Evolutionary conservation across 139 green algal species (phyloP), one percentile per base, ranked within the genome.

Genomic region (Monoraphidium neglectum): DNA sequence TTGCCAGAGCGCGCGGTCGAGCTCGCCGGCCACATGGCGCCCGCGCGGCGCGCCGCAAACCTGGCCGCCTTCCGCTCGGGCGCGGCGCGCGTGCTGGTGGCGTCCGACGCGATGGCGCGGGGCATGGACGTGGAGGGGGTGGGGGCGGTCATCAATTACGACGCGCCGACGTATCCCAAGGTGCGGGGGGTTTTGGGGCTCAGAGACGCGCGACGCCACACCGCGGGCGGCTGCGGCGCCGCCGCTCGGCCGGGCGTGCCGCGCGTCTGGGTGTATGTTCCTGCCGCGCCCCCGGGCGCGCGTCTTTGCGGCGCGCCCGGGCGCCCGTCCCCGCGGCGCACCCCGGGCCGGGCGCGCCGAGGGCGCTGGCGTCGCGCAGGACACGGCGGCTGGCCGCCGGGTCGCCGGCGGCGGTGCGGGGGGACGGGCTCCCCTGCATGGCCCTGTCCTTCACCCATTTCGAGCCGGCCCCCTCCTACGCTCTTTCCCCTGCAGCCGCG

Each of bases 151-250:
- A 70, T 98, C 16, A 98, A 96, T 77, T 98, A 98, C 70, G 94
- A 98, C 64, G 84, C 87, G 0, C 95, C 95, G 8, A 81, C 91
- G 37, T 96, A 98, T 70, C 83, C 89, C 5, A 98, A 98, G 74
- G 90, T 83, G 4, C 56, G 56, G 5, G 56, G 10, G 5, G 56
- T 18, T 15, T 57, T 15, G 15, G 15, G 49, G 15, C 18, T 18
- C 15, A 57, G 49, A 18, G 21, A 36, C 59, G 28, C 10, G 59
- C 18, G 18, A 23, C 24, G 59, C 16, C 59, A 32, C 24, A 32
- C 16, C 10, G 16, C 16, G 49, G 59, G 59, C 24, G 5, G 64
- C 21, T 32, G 35, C 38, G 38, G 5, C n/a, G n/a, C n/a, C n/a
- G n/a, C n/a, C n/a, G n/a, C n/a, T n/a, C n/a, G n/a, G n/a, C n/a